Conservation (phyloP, 108 stramenopile genomes). For the Parietichytrium sp. region DNA sequence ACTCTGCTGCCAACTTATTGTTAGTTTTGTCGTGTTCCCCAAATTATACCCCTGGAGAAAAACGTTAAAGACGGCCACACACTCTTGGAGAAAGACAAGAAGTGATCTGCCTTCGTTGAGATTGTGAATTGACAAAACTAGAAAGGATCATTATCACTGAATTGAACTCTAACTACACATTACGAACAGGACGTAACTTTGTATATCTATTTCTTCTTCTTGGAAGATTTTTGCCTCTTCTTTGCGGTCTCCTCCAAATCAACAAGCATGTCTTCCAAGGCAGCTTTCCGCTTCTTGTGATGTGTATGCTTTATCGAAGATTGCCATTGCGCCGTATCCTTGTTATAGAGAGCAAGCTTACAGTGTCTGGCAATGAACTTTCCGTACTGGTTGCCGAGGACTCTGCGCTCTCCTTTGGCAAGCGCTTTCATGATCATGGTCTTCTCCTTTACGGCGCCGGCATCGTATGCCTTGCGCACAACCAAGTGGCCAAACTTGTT, state of each 20-base stretch:
- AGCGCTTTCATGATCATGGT: slow-evolving; percentile 10
- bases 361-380: background rate
- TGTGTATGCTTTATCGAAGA: background rate
- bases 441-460: background rate
- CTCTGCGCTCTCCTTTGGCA: background rate
- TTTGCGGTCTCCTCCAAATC: background rate
- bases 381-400: background rate
- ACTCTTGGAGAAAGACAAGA: background rate
- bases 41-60: too few relatives aligned
- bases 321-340: background rate
- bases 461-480: slow-evolving; percentile 33
- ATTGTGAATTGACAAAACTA: too few relatives aligned
- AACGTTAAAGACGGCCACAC: too few relatives aligned
- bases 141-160: too few relatives aligned
- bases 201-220: background rate
- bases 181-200: background rate
- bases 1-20: too few relatives aligned
- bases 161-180: background rate
- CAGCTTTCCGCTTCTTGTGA: background rate
- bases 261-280: background rate
- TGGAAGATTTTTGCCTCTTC: background rate
- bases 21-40: too few relatives aligned
- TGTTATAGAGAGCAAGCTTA: background rate
- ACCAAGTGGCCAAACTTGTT: slow-evolving; percentile 8
- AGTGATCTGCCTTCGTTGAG: background rate